Percentiles rank a stretch among this genome's conserved stretches.
These are phyloP conservation scores for Nakaseomyces sp. DNA, from an alignment of 1,139 yeast genomes.

Conservation along the genomic window DNA sequence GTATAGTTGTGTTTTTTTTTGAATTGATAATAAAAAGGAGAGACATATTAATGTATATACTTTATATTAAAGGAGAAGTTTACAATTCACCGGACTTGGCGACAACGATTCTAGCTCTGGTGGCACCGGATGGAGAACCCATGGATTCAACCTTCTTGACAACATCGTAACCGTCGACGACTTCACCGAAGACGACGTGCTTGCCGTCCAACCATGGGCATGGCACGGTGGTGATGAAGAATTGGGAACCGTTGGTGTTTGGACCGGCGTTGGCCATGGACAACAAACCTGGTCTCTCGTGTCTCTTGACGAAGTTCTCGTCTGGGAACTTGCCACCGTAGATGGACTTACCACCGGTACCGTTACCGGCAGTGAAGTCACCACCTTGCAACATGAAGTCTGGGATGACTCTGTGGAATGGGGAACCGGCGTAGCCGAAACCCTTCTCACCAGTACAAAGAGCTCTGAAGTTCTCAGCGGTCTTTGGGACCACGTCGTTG, in stretches of 20 bases:
- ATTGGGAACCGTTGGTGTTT: slow-evolving; percentile 99
- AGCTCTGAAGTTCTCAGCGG: slow-evolving; percentile 97
- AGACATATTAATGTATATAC: background rate
- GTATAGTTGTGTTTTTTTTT: no score
- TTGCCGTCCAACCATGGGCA: slow-evolving; percentile 97
- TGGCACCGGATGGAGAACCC: slow-evolving; percentile 80
- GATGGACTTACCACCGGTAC: slow-evolving; percentile 98
- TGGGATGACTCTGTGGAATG: slow-evolving; percentile 98
- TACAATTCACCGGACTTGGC: slow-evolving; percentile 80
- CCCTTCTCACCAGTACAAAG: slow-evolving; percentile 97
- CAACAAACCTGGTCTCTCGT: slow-evolving; percentile 87
- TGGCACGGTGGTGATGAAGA: slow-evolving; percentile 94
- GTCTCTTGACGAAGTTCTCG: slow-evolving; percentile 83
- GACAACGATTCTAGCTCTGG: slow-evolving; percentile 69
- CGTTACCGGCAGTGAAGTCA: slow-evolving; percentile 90
- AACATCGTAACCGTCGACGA: slow-evolving; percentile 77
- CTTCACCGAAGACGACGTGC: slow-evolving; percentile 99
- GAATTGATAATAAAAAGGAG: no score
- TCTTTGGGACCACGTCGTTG: slow-evolving; percentile 94
- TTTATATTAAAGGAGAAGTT: slow-evolving; percentile 14
- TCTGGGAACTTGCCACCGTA: slow-evolving; percentile 94
- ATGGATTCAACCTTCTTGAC: slow-evolving; percentile 84
- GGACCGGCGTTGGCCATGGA: slow-evolving; percentile 99
- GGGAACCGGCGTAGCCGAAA: slow-evolving; percentile 81
- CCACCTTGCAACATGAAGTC: slow-evolving; percentile 99